phyloP scores from a whole-genome alignment of 768 basidiomycete genomes.

The Lactarius vividus region DNA sequence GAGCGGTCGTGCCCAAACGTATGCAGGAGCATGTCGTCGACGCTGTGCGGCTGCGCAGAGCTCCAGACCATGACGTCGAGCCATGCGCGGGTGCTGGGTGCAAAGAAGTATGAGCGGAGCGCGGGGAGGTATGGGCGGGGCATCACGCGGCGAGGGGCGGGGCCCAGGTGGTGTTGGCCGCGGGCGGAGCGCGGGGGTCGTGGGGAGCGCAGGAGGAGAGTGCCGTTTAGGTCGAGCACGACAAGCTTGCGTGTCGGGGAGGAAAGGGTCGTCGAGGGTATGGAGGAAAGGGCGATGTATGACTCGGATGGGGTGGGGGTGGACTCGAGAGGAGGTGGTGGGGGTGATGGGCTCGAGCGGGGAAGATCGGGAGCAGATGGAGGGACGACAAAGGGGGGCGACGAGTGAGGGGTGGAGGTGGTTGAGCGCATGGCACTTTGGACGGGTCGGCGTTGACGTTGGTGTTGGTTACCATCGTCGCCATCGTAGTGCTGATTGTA shows the following conservation, averaged over 20 bases:
- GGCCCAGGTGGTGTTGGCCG: background rate
- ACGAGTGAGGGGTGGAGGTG: background rate
- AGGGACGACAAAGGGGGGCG: background rate
- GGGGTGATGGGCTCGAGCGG: conserved; percentile 4
- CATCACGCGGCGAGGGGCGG: conserved; percentile 41
- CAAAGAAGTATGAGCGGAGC: conserved; percentile 64
- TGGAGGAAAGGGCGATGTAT: conserved; percentile 38
- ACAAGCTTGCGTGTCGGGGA: conserved; percentile 56
- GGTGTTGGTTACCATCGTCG: background rate
- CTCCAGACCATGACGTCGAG: conserved; percentile 89
- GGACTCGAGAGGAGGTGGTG: background rate
- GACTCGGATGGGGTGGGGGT: conserved; percentile 37
- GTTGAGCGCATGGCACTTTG: background rate
- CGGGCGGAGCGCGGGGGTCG: conserved; percentile 29
- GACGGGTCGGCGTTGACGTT: background rate
- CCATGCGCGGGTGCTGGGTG: conserved; percentile 57
- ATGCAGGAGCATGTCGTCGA: conserved; percentile 66
- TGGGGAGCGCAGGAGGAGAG: conserved; percentile 60
- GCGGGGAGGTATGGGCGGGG: conserved; percentile 64
- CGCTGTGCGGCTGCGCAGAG: conserved; percentile 79
- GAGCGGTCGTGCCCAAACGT: conserved; percentile 48
- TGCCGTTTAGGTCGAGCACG: conserved; percentile 74
- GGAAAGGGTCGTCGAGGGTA: conserved; percentile 32
- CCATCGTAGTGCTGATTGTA: background rate
- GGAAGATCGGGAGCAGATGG: background rate